Conservation (phyloP, 2,329 filamentous ascomycete species). For the Alternaria triticina region DNA sequence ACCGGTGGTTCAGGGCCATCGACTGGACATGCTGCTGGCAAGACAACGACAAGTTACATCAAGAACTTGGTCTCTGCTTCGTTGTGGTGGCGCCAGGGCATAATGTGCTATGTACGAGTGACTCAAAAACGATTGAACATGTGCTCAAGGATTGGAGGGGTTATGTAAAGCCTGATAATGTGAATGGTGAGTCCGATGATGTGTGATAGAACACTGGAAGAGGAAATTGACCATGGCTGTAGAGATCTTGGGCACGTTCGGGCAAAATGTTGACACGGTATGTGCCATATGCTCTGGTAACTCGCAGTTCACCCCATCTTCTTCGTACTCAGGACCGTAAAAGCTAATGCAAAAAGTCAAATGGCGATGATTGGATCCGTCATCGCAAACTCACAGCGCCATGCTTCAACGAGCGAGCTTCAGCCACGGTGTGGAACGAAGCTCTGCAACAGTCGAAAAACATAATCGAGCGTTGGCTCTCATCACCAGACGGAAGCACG, state of each 20-base stretch:
- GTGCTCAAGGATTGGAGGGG: slow-evolving; percentile 25
- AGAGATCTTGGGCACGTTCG: slow-evolving; percentile 26
- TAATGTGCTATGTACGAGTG: slow-evolving; percentile 23
- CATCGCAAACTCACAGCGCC: slow-evolving; percentile 53
- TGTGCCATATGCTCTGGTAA: slow-evolving; percentile 1
- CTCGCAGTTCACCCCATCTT: background rate
- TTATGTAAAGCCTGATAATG: slow-evolving; percentile 28
- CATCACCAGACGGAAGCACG: slow-evolving; percentile 28
- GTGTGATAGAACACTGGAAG: background rate
- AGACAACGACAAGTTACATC: slow-evolving; percentile 14
- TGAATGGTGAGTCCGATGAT: slow-evolving; percentile 22
- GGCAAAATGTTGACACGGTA: slow-evolving; percentile 31
- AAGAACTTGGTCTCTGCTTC: slow-evolving; percentile 21
- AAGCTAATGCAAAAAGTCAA: slow-evolving; percentile 2
- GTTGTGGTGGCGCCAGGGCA: slow-evolving; percentile 19
- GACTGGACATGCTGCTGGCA: slow-evolving; percentile 25
- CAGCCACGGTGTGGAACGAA: slow-evolving; percentile 60
- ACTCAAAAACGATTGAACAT: slow-evolving; percentile 19
- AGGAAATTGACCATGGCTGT: too few species aligned
- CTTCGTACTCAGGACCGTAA: background rate
- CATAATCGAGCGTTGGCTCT: slow-evolving; percentile 27
- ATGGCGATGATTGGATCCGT: slow-evolving; percentile 42
- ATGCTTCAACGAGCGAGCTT: slow-evolving; percentile 54
- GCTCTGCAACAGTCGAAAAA: slow-evolving; percentile 62
- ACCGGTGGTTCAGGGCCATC: slow-evolving; percentile 21